Conservation (phyloP, 305 asterid genomes). For the Solanum hybrid region DNA sequence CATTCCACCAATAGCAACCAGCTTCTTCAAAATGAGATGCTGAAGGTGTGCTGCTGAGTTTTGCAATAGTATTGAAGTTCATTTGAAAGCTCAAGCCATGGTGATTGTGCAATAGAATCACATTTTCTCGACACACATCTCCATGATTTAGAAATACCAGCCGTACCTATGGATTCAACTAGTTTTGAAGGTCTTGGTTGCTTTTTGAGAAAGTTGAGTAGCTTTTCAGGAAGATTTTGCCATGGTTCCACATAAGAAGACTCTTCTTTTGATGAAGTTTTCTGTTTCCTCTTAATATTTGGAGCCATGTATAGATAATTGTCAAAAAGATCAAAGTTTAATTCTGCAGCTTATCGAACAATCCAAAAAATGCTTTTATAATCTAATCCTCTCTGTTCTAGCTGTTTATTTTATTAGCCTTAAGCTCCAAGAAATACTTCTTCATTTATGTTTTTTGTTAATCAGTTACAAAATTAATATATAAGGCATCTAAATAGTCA, state of each 20-base stretch:
- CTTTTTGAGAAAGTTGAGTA: conserved; percentile 9
- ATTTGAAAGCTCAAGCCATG: conserved; percentile 13
- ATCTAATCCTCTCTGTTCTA: neutral
- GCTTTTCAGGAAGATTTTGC: conserved; percentile 29
- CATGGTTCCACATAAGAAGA: conserved; percentile 14
- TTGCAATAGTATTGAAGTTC: neutral
- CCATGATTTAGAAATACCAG: neutral
- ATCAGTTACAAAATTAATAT: neutral
- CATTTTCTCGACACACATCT: conserved; percentile 13
- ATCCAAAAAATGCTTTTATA: neutral
- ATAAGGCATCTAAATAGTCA: neutral
- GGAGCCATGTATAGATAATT: conserved; percentile 15
- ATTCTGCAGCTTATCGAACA: neutral
- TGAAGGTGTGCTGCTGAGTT: conserved; percentile 1
- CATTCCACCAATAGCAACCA: neutral
- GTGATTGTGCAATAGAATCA: neutral
- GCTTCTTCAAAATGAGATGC: conserved; percentile 9
- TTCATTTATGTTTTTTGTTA: neutral
- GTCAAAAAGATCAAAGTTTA: neutral
- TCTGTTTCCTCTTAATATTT: conserved; percentile 5
- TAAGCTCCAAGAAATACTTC: neutral
- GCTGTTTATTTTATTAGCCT: neutral
- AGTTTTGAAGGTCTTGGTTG: neutral
- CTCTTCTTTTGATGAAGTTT: neutral
- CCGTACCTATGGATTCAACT: neutral